Evolutionary conservation across 179 eudicot species (phyloP).

Genomic region (Beta macrorhiza): DNA sequence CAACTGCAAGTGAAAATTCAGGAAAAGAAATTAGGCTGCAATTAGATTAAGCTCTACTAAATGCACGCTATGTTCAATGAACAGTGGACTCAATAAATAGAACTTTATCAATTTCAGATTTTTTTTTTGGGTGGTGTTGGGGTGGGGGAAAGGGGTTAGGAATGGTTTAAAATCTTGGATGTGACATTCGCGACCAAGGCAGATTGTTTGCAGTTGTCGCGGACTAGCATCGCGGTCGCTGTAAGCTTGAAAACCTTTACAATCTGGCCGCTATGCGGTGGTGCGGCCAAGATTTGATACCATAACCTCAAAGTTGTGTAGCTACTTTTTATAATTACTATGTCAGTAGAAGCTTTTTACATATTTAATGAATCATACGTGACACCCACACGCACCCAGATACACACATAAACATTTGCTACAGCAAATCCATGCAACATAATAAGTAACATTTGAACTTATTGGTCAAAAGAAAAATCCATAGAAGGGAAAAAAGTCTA

Average conservation of each 20-base stretch:
- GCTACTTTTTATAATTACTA: not conserved
- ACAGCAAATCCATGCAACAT: not conserved
- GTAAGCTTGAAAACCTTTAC: no score
- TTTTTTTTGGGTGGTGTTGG: no score
- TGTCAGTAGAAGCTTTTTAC: not conserved
- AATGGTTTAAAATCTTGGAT: no score
- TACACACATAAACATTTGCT: not conserved
- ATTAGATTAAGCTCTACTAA: slow-evolving; percentile 7
- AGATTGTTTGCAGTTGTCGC: no score
- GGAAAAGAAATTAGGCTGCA: not conserved
- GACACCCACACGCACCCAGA: not conserved
- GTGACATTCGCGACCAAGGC: no score
- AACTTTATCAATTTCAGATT: no score
- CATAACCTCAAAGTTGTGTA: not conserved
- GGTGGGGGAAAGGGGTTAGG: no score
- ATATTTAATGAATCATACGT: not conserved
- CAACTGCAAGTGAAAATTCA: slow-evolving; percentile 48
- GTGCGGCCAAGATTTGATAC: not conserved
- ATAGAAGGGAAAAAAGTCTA: not conserved
- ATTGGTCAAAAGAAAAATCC: not conserved
- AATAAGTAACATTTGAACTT: not conserved
- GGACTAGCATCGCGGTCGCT: no score
- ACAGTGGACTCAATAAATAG: not conserved
- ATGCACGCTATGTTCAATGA: not conserved
- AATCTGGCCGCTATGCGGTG: no score